Conservation (phyloP, 192 early-diverging fungal species). For the Nowakowskiella sp. region DNA sequence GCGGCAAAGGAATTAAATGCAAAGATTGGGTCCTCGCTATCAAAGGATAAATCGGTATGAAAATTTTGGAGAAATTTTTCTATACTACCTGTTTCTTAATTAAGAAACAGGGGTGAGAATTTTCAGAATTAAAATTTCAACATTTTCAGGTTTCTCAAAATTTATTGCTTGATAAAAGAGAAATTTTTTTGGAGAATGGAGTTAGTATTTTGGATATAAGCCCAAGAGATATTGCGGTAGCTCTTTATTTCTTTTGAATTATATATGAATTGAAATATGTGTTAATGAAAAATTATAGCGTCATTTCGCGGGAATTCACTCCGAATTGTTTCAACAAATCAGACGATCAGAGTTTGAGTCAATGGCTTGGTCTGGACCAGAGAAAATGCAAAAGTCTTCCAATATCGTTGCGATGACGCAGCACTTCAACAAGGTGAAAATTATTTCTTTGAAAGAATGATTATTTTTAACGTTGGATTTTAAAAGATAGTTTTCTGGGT, state of each 20-base stretch:
- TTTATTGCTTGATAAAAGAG: too few species aligned
- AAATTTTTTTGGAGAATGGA: too few species aligned
- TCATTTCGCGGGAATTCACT: conserved; percentile 28
- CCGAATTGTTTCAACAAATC: conserved; percentile 23
- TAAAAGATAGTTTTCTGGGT: conserved; percentile 32
- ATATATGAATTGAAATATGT: neutral
- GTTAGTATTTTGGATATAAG: conserved; percentile 21
- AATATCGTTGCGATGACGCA: conserved; percentile 27
- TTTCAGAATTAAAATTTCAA: too few species aligned
- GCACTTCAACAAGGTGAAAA: conserved; percentile 34
- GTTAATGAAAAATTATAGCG: conserved; percentile 10
- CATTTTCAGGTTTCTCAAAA: too few species aligned
- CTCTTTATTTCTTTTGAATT: neutral
- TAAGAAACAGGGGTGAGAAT: too few species aligned
- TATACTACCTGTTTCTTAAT: too few species aligned
- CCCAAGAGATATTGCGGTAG: conserved; percentile 27
- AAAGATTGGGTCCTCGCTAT: too few species aligned
- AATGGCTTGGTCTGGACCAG: conserved; percentile 27
- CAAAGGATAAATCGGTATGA: too few species aligned
- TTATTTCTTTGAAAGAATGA: neutral
- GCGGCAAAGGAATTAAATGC: too few species aligned
- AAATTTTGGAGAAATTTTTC: too few species aligned
- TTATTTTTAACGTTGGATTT: neutral
- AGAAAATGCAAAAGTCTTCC: conserved; percentile 24
- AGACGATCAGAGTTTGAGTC: conserved; percentile 25